A percentile compares a stretch with the other conserved stretches of the same genome.
Conservation (phyloP, 352 stramenopile species). For the Halophytophthora batemanensis region DNA sequence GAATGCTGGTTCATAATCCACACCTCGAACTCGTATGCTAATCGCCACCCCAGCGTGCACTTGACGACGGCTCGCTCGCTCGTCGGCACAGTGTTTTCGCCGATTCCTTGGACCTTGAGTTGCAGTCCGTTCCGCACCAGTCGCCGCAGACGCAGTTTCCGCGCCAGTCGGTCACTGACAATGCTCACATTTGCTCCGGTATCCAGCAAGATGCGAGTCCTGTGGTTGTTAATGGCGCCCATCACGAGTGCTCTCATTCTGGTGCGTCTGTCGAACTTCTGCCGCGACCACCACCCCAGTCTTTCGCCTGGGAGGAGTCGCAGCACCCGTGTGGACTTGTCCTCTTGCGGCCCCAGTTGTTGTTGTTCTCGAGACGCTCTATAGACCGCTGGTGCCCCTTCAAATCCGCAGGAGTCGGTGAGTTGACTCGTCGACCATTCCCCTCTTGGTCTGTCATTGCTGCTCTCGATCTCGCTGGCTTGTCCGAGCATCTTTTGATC, state of each 20-base stretch:
- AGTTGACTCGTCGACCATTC: no score
- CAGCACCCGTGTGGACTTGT: no score
- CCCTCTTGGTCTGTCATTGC: no score
- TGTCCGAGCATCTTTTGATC: no score
- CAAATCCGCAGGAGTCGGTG: no score
- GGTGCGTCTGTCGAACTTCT: conserved; percentile 4
- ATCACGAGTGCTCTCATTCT: conserved; percentile 2
- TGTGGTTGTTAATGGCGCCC: conserved; percentile 1
- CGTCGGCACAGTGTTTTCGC: neutral
- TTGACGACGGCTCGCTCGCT: neutral
- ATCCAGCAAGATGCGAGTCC: neutral
- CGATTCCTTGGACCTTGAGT: conserved; percentile 4
- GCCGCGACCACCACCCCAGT: neutral
- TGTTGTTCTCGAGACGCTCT: no score
- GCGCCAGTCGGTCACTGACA: neutral
- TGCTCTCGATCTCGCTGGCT: no score
- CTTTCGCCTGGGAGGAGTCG: neutral
- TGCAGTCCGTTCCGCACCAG: neutral
- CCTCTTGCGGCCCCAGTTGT: no score
- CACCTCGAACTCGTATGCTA: conserved; percentile 5
- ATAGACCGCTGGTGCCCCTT: no score
- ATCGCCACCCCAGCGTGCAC: conserved; percentile 1
- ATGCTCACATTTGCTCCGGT: conserved; percentile 2
- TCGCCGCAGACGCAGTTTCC: neutral
- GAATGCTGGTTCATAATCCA: conserved; percentile 4